Evolutionary conservation across 2,329 filamentous ascomycete genomes (phyloP), one percentile per base, ranked within the genome.

Genomic region (Aureobasidium sp.): DNA sequence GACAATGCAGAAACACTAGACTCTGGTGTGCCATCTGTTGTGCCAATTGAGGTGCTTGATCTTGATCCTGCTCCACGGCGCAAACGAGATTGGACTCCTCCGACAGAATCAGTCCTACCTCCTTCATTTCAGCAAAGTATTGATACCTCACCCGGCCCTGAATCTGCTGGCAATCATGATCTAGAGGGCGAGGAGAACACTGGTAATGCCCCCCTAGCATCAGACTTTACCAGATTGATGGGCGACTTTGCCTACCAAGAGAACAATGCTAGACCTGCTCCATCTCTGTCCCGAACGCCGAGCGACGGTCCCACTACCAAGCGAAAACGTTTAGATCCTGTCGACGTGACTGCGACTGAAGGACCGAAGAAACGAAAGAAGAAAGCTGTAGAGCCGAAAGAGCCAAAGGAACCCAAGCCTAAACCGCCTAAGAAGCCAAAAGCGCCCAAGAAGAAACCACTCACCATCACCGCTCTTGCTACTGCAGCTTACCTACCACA

Each of bases 401-500:
- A 55, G 57, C 55, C 55, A 42, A 65, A 60, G 29, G 66, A 63
- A 52, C 53, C 42, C 54, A 62, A 34, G 62, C 36, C 59, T 15
- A 66, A 65, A 1, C 84, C 82, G 69, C 42, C 61, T 29, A 67
- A 66, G 1, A 84, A 83, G 69, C 70, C 74, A 27, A 87, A 84
- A 66, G 76, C 78, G 5, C 75, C 80, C 3, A 86, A 84, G 72
- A 91, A 89, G 74, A 92, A 88, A 71, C 75, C 86, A 0, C 85
- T 84, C 44, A 95, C 90, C 0, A 86, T 96, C 62, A 96, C 91
- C 0, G 89, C 85, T 44, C 76, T 89, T 54, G 89, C 90, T 11
- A 93, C 86, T 1, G 86, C 89, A 13, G 84, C 85, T 5, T 94
- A 92, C 69, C 71, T 76, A 29, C 70, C 75, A 3, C 53, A 53